A percentile compares a stretch with the other conserved stretches of the same genome.
phyloP scores from a whole-genome alignment of 1,284 basidiomycete species.

The Apiotrichum laibachii region DNA sequence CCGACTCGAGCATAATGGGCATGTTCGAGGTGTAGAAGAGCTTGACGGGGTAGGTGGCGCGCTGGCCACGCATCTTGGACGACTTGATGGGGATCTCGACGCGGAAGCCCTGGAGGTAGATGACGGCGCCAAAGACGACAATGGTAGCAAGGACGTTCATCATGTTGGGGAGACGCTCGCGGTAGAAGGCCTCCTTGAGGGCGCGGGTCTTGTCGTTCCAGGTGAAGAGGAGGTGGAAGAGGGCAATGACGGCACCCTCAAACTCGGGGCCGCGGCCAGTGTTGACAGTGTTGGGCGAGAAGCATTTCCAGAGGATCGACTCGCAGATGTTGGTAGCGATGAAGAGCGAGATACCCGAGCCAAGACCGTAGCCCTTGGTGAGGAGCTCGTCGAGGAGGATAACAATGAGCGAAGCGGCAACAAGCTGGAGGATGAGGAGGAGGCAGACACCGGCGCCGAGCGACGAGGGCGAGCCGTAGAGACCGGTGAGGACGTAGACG shows the following conservation, averaged over 20 bases:
- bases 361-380: slow-evolving; percentile 97
- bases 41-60: slow-evolving; percentile 94
- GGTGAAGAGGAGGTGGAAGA: slow-evolving; percentile 97
- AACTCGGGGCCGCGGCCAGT: slow-evolving; percentile 98
- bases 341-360: slow-evolving; percentile 97
- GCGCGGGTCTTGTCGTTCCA: slow-evolving; percentile 98
- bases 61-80: slow-evolving; percentile 92
- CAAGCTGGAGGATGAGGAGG: slow-evolving; percentile 90
- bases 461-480: slow-evolving; percentile 91
- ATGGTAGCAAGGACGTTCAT: slow-evolving; percentile 96
- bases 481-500: slow-evolving; percentile 94
- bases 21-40: slow-evolving; percentile 99
- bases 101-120: slow-evolving; percentile 98
- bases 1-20: slow-evolving; percentile 99
- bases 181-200: slow-evolving; percentile 96
- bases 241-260: slow-evolving; percentile 90
- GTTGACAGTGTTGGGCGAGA: slow-evolving; percentile 97
- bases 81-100: slow-evolving; percentile 98
- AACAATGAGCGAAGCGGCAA: slow-evolving; percentile 91
- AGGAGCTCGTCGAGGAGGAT: slow-evolving; percentile 97
- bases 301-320: slow-evolving; percentile 98
- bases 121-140: slow-evolving; percentile 88
- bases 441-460: slow-evolving; percentile 94
- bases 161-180: slow-evolving; percentile 92
- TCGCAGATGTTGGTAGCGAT: slow-evolving; percentile 99